phyloP scores from a whole-genome alignment of 108 stramenopile genomes.

The Mayamaea pseudoterrestris region DNA sequence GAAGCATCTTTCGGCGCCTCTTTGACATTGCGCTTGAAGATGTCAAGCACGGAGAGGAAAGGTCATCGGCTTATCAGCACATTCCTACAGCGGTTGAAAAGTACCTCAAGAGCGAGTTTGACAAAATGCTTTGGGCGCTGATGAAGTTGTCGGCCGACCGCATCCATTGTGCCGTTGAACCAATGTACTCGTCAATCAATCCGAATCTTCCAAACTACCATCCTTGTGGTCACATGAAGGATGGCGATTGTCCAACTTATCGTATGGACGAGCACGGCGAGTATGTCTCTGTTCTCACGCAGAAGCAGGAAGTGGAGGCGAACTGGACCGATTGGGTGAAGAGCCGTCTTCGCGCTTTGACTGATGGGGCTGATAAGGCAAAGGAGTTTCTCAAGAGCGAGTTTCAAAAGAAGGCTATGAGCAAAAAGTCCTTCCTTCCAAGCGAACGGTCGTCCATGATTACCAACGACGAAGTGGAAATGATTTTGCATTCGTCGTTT shows the following conservation, averaged over 20 bases:
- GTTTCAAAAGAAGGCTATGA: conserved; percentile 13
- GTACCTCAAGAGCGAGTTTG: conserved; percentile 26
- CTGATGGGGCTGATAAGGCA: neutral
- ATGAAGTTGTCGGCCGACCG: conserved; percentile 32
- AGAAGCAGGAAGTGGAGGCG: conserved; percentile 2
- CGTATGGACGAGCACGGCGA: too few relatives aligned
- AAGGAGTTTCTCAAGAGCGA: conserved; percentile 13
- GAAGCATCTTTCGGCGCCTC: conserved; percentile 47
- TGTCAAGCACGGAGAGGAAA: conserved; percentile 22
- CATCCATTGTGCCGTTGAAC: conserved; percentile 37
- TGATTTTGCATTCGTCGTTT: conserved; percentile 37
- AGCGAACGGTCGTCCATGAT: conserved; percentile 54
- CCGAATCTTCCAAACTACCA: conserved; percentile 40
- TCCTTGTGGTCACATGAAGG: too few relatives aligned
- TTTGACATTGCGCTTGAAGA: conserved; percentile 37
- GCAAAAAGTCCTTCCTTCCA: conserved; percentile 38
- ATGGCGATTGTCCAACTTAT: too few relatives aligned
- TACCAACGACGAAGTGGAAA: conserved; percentile 41
- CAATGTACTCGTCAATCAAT: conserved; percentile 45
- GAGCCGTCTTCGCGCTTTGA: conserved; percentile 1
- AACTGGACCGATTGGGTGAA: conserved; percentile 4
- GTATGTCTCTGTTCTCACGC: too few relatives aligned
- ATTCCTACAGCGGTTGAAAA: conserved; percentile 31
- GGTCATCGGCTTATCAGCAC: conserved; percentile 20
- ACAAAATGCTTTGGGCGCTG: conserved; percentile 52